These are phyloP conservation scores for Helianthus annuus DNA, from an alignment of 129 eudicot genomes.

Conservation along the genomic window DNA sequence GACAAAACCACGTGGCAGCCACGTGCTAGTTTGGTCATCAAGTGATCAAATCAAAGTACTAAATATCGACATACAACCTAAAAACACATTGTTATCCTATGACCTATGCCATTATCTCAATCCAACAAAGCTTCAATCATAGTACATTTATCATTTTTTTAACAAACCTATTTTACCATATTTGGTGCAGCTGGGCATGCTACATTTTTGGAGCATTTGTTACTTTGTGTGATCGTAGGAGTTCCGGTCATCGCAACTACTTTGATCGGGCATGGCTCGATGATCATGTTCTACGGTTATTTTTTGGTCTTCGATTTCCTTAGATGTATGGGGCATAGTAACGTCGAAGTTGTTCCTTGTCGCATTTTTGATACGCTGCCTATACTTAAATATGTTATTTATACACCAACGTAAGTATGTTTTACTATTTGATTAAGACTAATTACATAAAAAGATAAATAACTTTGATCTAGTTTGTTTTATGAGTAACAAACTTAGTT, in stretches of 20 bases:
- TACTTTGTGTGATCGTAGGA: conserved; percentile 63
- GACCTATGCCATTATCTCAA: not conserved
- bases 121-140: not conserved
- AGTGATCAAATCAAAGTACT: no score
- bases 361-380: conserved; percentile 44
- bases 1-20: no score
- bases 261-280: conserved; percentile 69
- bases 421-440: not conserved
- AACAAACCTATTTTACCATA: conserved; percentile 1
- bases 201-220: conserved; percentile 70
- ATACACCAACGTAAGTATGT: conserved; percentile 74
- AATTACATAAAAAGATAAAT: not conserved
- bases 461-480: not conserved
- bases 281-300: conserved; percentile 55
- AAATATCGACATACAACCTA: not conserved
- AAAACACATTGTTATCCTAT: not conserved
- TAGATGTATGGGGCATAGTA: conserved; percentile 75
- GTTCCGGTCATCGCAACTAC: conserved; percentile 59
- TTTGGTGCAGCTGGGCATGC: conserved; percentile 74
- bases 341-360: conserved; percentile 65
- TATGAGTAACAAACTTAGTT: not conserved
- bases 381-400: conserved; percentile 49
- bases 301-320: conserved; percentile 69
- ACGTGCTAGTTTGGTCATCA: no score
- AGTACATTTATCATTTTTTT: conserved; percentile 1